These are phyloP conservation scores for Mycena galericulata DNA, from an alignment of 768 basidiomycete species.

Conservation along the genomic window DNA sequence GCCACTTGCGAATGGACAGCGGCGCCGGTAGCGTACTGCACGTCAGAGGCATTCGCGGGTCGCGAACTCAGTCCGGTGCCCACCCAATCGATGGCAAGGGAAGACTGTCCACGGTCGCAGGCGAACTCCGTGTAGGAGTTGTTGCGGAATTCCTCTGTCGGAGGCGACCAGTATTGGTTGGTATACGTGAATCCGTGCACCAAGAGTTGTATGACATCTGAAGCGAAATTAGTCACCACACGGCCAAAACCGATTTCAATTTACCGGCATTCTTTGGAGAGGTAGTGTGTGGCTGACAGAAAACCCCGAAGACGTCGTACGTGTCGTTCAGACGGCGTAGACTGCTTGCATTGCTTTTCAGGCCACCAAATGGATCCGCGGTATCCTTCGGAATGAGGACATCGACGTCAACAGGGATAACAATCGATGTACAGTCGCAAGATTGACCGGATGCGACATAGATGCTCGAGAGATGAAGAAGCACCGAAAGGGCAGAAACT, in stretches of 20 bases:
- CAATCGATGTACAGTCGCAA: neutral
- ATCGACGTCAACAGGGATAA: slow-evolving; percentile 11
- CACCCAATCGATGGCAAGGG: slow-evolving; percentile 5
- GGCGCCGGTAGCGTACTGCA: neutral
- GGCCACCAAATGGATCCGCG: neutral
- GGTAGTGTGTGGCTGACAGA: neutral
- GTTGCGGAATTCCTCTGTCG: slow-evolving; percentile 7
- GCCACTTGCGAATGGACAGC: neutral
- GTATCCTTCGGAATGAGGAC: slow-evolving; percentile 1
- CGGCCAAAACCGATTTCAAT: neutral
- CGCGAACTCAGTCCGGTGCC: slow-evolving; percentile 5
- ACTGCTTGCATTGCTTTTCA: slow-evolving; percentile 11
- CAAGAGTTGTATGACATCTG: slow-evolving; percentile 1
- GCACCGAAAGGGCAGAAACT: slow-evolving; percentile 14
- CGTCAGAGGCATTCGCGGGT: neutral
- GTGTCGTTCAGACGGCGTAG: neutral
- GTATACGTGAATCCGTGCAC: slow-evolving; percentile 9
- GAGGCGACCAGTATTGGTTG: slow-evolving; percentile 6
- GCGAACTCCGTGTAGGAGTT: slow-evolving; percentile 1
- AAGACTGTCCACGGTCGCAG: neutral
- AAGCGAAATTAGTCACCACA: neutral
- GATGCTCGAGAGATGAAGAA: slow-evolving; percentile 12
- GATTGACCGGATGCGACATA: neutral
- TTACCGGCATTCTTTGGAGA: slow-evolving; percentile 6
- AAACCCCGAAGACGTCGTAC: slow-evolving; percentile 3